Conservation (phyloP, 371 early-diverging fungal species). For the Mucor velutinosus region DNA sequence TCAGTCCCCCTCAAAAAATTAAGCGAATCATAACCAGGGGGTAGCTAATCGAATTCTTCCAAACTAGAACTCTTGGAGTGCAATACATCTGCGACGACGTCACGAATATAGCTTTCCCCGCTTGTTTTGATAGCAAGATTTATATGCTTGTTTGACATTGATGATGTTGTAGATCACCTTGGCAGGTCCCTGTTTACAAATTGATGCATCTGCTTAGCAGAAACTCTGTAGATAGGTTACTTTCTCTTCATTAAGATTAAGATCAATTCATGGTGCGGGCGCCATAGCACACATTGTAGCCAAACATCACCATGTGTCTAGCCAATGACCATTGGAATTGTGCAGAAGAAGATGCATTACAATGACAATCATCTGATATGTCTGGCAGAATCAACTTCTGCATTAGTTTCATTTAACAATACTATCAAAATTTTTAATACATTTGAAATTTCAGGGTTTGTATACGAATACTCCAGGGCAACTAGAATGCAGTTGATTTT, state of each 20-base stretch:
- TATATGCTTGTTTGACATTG: no score
- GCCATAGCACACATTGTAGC: no score
- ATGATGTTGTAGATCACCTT: no score
- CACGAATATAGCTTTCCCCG: neutral
- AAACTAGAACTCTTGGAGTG: neutral
- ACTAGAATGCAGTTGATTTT: neutral
- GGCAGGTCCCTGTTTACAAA: neutral
- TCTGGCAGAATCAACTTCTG: no score
- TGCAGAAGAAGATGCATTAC: no score
- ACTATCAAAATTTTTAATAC: neutral
- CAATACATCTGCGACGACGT: neutral
- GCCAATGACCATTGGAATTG: no score
- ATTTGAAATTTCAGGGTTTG: neutral
- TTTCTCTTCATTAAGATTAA: no score
- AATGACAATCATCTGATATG: no score
- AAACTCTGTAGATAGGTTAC: no score
- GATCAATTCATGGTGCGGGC: no score
- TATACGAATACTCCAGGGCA: neutral
- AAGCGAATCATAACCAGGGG: slow-evolving; percentile 9
- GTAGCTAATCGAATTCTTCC: neutral
- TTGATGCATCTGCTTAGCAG: neutral
- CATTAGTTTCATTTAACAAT: no score
- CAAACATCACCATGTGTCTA: no score
- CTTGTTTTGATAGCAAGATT: neutral
- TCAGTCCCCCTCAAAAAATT: neutral